Base-by-base conservation (phyloP, 2,329 filamentous ascomycete genomes). In the Epichloe festucae region DNA sequence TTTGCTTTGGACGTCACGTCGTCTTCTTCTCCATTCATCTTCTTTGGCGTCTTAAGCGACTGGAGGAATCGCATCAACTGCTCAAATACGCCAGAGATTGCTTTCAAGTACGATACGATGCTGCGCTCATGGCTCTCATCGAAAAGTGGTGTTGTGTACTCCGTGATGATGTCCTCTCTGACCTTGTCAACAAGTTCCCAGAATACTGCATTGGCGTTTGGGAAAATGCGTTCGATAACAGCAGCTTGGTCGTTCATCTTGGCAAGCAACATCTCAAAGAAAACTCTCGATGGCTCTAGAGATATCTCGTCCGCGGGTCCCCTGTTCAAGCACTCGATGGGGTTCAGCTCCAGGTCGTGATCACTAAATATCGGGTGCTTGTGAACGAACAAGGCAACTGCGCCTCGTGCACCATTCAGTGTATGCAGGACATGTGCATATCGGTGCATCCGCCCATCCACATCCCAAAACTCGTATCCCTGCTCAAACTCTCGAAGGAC, bases 401-500 rank as follows among this genome's bases (percentile, higher is more conserved):
- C 88, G 14, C 85, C 83, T 41, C 77, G 75, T 15, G 89, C 89
- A 27, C 87, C 89, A 64, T 95, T 94, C 44, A 98, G 73, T 2
- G 79, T 78, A 53, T 87, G 82, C 52, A 98, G 71, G 15, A 98
- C 89, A 59, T 89, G 82, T 2, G 90, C 90, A 67, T 95, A 97
- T 62, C 86, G 81, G 58, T 78, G 82, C 91, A 97, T 96, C 50
- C 83, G 77, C 2, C 88, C 89, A 57, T 95, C 86, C 50, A 94
- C 82, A 65, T 98, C 91, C 70, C 85, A 87, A 43, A 82, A 83
- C 64, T 93, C 88, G 58, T 94, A 95, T 4, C 89, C 93, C 62
- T 93, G 86, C 67, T 94, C 87, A 59, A 98, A 98, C 65, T 98
- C 93, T 47, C 86, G 79, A 49, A 96, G 70, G 3, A 94, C 90